Base-by-base conservation (phyloP, 2,329 filamentous ascomycete species). In the Rhynchosporium agropyri region DNA sequence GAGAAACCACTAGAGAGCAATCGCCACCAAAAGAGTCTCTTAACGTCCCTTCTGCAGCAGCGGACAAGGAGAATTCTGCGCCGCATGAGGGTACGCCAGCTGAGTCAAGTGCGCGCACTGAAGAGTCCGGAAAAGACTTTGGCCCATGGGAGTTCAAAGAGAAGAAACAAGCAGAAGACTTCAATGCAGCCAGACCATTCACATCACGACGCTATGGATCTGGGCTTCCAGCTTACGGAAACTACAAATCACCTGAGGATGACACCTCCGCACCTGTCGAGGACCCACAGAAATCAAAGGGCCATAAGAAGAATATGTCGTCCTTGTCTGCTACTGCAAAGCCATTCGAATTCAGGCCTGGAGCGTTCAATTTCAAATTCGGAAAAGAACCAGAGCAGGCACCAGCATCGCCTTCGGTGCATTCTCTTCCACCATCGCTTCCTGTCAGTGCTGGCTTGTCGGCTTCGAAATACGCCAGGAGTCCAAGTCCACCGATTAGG, bases 321-420 rank as follows among this genome's bases (percentile, higher is more conserved):
- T 86, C 86, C 4, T 79, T 93, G 29, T 93, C 90, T 42, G 88
- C 89, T 3, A 82, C 85, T 15, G 89, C 90, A 0, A 85, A 84
- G 70, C 83, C 89, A 0, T 96, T 95, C 73, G 82, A 74, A 50
- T 73, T 72, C 48, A 69, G 63, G 45, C 64, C 70, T 26, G 65
- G 65, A 38, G 56, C 67, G 5, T 73, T 71, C 62, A 69, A 58
- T 29, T 73, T 73, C 61, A 70, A 61, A n/a, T 70, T 68, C 58
- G 67, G 66, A 28, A 60, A 69, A 43, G 58, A 63, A 3, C 56
- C 62, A 13, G 53, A 56, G 3, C 36, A 59, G 28, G 56, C 15
- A n/a, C 38, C 59, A 46, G 54, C 62, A 29, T 53, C 55, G 6
- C 55, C 53, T 49, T 43, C 65, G 20, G 60, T 66, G 26, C 61